Conservation (phyloP, 208 protist species). For the Herpetomonas muscarum region DNA sequence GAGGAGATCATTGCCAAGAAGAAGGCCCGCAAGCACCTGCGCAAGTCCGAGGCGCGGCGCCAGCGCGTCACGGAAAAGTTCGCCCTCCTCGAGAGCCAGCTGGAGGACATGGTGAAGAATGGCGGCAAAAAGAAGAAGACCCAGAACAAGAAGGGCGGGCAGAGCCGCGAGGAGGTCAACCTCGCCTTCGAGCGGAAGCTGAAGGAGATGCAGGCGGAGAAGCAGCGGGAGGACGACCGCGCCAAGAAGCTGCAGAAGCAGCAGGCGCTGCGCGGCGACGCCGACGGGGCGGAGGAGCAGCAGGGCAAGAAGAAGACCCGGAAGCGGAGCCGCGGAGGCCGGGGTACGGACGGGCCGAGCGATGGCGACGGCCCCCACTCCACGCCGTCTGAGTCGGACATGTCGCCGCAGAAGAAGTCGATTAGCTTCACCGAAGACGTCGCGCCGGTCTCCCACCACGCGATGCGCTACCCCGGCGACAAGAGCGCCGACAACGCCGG, state of each 20-base stretch:
- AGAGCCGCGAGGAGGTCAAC: slow-evolving; percentile 24
- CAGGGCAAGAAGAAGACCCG: no score
- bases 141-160: slow-evolving; percentile 21
- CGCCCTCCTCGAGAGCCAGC: slow-evolving; percentile 37
- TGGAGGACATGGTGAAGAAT: slow-evolving; percentile 22
- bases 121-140: slow-evolving; percentile 29
- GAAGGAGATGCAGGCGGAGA: slow-evolving; percentile 16
- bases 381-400: no score
- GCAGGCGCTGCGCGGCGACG: slow-evolving; percentile 8
- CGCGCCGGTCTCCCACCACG: slow-evolving; percentile 19
- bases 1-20: slow-evolving; percentile 75
- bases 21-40: slow-evolving; percentile 76
- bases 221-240: slow-evolving; percentile 6
- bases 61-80: slow-evolving; percentile 36
- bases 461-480: slow-evolving; percentile 38
- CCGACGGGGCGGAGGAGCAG: slow-evolving; percentile 3
- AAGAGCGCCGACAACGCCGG: not conserved
- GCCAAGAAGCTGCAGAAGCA: slow-evolving; percentile 15
- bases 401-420: slow-evolving; percentile 9
- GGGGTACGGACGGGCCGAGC: no score
- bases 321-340: no score
- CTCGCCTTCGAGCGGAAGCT: slow-evolving; percentile 38
- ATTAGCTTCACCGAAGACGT: slow-evolving; percentile 45
- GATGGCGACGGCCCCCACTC: no score
- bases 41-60: slow-evolving; percentile 53